phyloP scores from a whole-genome alignment of 169 alveolate genomes.

The Plasmodium inui region DNA sequence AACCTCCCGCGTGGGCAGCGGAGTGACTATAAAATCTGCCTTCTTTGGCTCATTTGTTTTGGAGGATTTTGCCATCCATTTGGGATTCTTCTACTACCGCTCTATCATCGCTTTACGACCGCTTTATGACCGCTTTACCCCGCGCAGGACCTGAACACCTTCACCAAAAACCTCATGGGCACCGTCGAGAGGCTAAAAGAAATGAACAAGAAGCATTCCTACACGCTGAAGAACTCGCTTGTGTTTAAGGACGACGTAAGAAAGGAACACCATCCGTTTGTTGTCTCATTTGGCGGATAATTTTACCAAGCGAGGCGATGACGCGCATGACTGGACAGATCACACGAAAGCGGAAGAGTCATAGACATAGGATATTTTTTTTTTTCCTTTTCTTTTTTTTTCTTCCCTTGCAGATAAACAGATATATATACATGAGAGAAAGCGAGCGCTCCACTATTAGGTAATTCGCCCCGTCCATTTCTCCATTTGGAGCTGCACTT shows the following conservation, averaged over 20 bases:
- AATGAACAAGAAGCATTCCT: constrained; percentile 17
- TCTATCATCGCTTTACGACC: not conserved
- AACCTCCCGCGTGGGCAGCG: not conserved
- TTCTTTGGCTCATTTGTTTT: not conserved
- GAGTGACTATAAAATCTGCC: not conserved
- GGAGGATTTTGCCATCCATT: not conserved
- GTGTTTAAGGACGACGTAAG: constrained; percentile 65
- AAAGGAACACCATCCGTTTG: not conserved
- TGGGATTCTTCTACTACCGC: too few species aligned
- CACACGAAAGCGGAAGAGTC: not conserved
- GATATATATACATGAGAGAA: constrained; percentile 62
- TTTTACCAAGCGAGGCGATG: not conserved
- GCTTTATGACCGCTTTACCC: not conserved
- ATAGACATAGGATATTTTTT: not conserved
- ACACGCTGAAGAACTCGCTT: constrained; percentile 38
- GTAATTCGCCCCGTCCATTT: not conserved
- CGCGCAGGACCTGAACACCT: constrained; percentile 20
- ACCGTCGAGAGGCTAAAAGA: constrained; percentile 6
- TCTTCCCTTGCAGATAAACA: constrained; percentile 22
- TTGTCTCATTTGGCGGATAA: not conserved
- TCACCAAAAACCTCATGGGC: constrained; percentile 31
- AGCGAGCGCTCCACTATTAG: constrained; percentile 64
- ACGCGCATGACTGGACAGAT: not conserved
- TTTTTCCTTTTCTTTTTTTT: not conserved
- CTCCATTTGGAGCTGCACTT: not conserved